Conservation (phyloP, 2,329 filamentous ascomycete genomes). For the Aspergillus hortae region DNA sequence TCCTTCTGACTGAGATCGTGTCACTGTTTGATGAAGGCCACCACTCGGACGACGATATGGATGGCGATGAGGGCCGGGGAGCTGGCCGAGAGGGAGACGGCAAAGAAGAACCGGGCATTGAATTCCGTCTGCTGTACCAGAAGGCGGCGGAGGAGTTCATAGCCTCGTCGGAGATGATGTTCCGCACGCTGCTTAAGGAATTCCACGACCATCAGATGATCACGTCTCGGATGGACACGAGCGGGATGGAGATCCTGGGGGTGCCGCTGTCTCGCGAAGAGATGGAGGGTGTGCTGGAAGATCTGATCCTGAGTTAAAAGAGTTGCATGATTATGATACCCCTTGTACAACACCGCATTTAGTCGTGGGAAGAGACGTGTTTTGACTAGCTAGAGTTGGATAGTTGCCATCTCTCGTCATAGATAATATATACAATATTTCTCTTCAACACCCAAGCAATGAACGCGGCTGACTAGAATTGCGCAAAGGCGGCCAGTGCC, state of each 20-base stretch:
- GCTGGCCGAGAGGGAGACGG: slow-evolving; percentile 23
- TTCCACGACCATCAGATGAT: slow-evolving; percentile 99
- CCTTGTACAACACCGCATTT: slow-evolving; percentile 16
- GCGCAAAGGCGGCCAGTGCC: slow-evolving; percentile 45
- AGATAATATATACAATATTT: slow-evolving; percentile 1
- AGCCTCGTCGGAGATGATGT: slow-evolving; percentile 93
- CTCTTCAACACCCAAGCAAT: no score
- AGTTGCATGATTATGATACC: slow-evolving; percentile 31
- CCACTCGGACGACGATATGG: slow-evolving; percentile 50
- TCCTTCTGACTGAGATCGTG: slow-evolving; percentile 81
- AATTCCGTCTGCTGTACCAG: slow-evolving; percentile 88
- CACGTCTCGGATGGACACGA: slow-evolving; percentile 76
- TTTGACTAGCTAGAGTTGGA: background rate
- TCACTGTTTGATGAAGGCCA: slow-evolving; percentile 57
- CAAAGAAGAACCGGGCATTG: slow-evolving; percentile 61
- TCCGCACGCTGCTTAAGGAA: slow-evolving; percentile 90
- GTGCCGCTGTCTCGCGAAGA: slow-evolving; percentile 86
- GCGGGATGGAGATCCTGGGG: slow-evolving; percentile 80
- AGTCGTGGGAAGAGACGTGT: background rate
- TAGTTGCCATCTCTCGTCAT: background rate
- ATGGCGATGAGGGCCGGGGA: slow-evolving; percentile 30
- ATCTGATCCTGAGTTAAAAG: slow-evolving; percentile 49
- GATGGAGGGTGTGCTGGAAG: slow-evolving; percentile 82
- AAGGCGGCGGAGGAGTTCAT: slow-evolving; percentile 97
- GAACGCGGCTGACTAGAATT: slow-evolving; percentile 26